Base-by-base conservation (phyloP, 441 rosid species). In the Pelargonium citronellum region DNA sequence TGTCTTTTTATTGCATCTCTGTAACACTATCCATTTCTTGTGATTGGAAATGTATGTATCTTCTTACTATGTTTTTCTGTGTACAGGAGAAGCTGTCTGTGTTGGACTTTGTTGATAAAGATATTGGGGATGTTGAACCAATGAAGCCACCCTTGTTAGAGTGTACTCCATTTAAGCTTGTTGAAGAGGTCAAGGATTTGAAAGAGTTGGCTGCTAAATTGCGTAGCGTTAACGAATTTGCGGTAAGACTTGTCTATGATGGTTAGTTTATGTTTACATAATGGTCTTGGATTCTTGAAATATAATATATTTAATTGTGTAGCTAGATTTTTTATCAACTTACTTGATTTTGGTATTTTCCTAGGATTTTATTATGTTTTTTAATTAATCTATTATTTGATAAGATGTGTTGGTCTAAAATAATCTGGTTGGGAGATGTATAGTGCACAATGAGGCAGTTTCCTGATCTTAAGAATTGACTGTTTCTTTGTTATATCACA, bases 171-270 rank as follows among this genome's bases (percentile, higher is more conserved):
- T 90, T 90, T 72, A 89, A 85, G 84, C 71, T 85, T 67, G 89
- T 94, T 69, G 85, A 86, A 79, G 91, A 89, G 58, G 92, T 91
- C 62, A 84, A 87, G 76, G 94, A 87, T 82, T 82, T 91, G 71
- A 82, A 91, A 83, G 89, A 83, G 72, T 65, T 94, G 77, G 96
- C 85, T 19, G 83, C 86, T 47, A 91, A 86, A 76, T 76, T 94
- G 77, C 84, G 75, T 41, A 65, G 47, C 57, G 94, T 81, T 7
- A 71, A 83, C 41, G 97, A 91, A 76, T 90, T 91, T 87, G 92
- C 96, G 80, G 99, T 94, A 83, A 87, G 57, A 44, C 60, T 67
- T 76, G 15, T 22, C n/a, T 61, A 11, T 27, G 7, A 53, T 53
- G 6, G 19, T 53, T 61, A 15, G 27, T 61, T 4, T 10, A 22